phyloP scores from a whole-genome alignment of 2,329 filamentous ascomycete genomes.

The Botrytis squamosa region DNA sequence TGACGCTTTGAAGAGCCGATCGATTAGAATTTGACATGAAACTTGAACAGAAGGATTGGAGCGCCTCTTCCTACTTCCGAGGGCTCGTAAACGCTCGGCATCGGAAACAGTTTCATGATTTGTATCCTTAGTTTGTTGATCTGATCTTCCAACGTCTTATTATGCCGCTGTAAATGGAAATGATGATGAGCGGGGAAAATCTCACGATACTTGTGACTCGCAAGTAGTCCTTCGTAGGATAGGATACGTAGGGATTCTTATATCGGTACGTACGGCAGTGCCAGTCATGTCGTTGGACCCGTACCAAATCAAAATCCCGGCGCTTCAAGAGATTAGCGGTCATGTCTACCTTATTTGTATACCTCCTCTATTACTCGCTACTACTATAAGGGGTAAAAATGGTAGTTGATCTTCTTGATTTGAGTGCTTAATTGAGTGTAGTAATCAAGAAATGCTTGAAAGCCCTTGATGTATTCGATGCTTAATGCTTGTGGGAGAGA shows the following conservation, averaged over 20 bases:
- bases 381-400: background rate
- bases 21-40: background rate
- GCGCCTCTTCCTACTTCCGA: background rate
- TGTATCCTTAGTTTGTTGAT: background rate
- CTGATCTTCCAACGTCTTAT: conserved; percentile 13
- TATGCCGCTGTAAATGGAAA: background rate
- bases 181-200: conserved; percentile 14
- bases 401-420: background rate
- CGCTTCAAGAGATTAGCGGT: conserved; percentile 13
- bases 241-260: background rate
- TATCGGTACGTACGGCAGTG: conserved; percentile 1
- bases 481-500: background rate
- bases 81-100: background rate
- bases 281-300: background rate
- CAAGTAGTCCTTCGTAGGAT: background rate
- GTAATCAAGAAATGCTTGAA: background rate
- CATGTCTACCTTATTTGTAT: background rate
- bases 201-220: background rate
- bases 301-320: background rate
- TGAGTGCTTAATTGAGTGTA: background rate
- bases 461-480: background rate
- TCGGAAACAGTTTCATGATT: conserved; percentile 1
- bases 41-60: background rate
- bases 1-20: background rate
- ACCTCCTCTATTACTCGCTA: background rate